These are phyloP conservation scores for Candida succiphila DNA, from an alignment of 805 yeast genomes.

Conservation along the genomic window DNA sequence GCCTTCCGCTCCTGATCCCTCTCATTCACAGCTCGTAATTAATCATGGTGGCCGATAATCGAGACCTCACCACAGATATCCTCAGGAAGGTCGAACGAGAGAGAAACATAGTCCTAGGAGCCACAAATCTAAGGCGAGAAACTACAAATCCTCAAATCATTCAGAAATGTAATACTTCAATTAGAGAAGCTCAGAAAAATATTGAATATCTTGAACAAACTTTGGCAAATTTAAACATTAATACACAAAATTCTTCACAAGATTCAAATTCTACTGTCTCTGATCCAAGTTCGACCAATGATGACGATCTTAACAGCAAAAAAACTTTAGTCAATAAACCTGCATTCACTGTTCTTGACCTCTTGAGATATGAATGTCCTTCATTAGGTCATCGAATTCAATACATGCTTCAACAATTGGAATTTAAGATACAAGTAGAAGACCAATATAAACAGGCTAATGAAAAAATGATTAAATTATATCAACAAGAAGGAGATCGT, in stretches of 20 bases:
- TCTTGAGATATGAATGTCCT: conserved; percentile 88
- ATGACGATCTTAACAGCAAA: background rate
- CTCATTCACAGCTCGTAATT: too few relatives aligned
- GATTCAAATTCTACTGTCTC: background rate
- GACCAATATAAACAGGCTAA: conserved; percentile 89
- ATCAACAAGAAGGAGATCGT: conserved; percentile 86
- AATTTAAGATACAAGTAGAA: conserved; percentile 89
- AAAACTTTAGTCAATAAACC: conserved; percentile 15
- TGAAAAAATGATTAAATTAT: conserved; percentile 77
- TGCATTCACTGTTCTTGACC: conserved; percentile 61
- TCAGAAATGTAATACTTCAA: conserved; percentile 82
- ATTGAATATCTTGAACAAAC: conserved; percentile 81
- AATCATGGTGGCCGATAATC: background rate
- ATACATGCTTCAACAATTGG: conserved; percentile 90
- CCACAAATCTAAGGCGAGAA: conserved; percentile 66
- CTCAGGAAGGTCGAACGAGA: conserved; percentile 82
- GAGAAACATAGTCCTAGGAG: conserved; percentile 78
- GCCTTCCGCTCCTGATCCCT: too few relatives aligned
- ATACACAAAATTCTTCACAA: background rate
- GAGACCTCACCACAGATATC: conserved; percentile 51
- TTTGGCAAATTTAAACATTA: conserved; percentile 45
- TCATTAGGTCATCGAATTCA: conserved; percentile 91
- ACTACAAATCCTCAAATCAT: conserved; percentile 77
- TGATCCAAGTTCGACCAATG: background rate
- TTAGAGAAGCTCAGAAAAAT: conserved; percentile 85